Evolutionary conservation across 768 basidiomycete genomes (phyloP), one percentile per base, ranked within the genome.

Genomic region (Candolleomyces eurysporus): DNA sequence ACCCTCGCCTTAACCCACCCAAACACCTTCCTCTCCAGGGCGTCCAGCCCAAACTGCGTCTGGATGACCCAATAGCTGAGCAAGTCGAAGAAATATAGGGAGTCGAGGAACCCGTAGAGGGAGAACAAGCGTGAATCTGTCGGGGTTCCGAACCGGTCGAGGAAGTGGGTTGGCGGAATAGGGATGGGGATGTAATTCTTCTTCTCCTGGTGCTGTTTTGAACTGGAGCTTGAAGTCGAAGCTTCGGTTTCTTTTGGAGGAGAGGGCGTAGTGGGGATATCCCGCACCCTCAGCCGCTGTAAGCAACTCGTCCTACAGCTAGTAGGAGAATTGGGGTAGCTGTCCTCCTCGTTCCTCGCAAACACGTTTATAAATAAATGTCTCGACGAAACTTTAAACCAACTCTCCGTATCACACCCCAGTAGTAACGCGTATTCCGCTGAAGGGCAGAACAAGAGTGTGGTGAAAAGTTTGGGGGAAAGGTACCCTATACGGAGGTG

Each of bases 361-460:
- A 82, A 83, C 1, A 76, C 68, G 3, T 61, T 31, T 19, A 69
- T 56, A 68, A 82, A 82, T 19, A 80, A 69, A 4, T 69, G 66
- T 19, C 66, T 63, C 30, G 75, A 73, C 4, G 77, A 80, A 26
- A 71, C 72, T 10, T 61, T 61, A 62, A 82, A 84, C 14, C 79
- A 55, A 21, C 65, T 65, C 57, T 82, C 79, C 2, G 75, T 67
- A 22, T 72, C 71, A 59, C 71, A 64, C 7, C 76, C 82, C 9
- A 81, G 55, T 8, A 81, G 72, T 6, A 82, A 64, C 1, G 79
- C 76, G 61, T 81, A 79, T 26, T 70, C 65, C 2, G 81, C 68
- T 0, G 83, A 84, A 4, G 54, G 54, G 8, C 39, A 8, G 10
- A 42, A 11, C 6, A 79, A 65, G 46, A 82, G 66, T 39, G 73